Evolutionary conservation across 805 yeast species (phyloP).

Genomic region (Wickerhamomyces xylosicus): DNA sequence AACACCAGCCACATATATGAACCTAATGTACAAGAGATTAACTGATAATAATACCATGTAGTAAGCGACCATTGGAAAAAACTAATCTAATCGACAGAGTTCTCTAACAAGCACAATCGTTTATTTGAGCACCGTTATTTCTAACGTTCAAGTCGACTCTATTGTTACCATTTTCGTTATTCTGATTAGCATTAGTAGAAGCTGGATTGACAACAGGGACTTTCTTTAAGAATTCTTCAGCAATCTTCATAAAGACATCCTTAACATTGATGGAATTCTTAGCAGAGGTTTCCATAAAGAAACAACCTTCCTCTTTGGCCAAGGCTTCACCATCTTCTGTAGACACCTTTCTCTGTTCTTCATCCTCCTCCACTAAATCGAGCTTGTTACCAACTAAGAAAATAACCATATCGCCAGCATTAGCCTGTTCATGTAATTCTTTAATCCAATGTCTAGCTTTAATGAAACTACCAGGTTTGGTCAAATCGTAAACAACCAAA

Average conservation of each 20-base stretch:
- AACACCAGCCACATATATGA: too few relatives aligned
- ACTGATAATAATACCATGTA: too few relatives aligned
- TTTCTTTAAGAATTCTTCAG: conserved; percentile 37
- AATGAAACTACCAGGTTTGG: conserved; percentile 89
- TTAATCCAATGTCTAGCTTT: conserved; percentile 98
- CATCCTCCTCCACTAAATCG: conserved; percentile 57
- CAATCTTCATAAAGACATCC: conserved; percentile 85
- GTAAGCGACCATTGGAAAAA: too few relatives aligned
- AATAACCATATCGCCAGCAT: conserved; percentile 74
- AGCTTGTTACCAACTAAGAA: conserved; percentile 92
- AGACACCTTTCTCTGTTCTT: conserved; percentile 63
- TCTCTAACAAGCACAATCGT: conserved; percentile 23
- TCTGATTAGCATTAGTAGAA: conserved; percentile 9
- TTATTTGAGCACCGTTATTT: conserved; percentile 20
- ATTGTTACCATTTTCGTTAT: conserved; percentile 14
- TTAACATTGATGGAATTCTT: conserved; percentile 83
- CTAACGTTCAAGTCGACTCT: conserved; percentile 24
- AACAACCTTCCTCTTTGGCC: conserved; percentile 83
- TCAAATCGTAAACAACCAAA: conserved; percentile 87
- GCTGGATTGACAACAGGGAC: conserved; percentile 42
- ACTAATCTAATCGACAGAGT: too few relatives aligned
- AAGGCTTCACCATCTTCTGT: conserved; percentile 77
- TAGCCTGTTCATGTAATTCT: conserved; percentile 89
- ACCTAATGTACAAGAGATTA: too few relatives aligned
- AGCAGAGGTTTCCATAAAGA: conserved; percentile 93